Base-by-base conservation (phyloP, 1,284 basidiomycete genomes). In the Ganoderma meredithae region DNA sequence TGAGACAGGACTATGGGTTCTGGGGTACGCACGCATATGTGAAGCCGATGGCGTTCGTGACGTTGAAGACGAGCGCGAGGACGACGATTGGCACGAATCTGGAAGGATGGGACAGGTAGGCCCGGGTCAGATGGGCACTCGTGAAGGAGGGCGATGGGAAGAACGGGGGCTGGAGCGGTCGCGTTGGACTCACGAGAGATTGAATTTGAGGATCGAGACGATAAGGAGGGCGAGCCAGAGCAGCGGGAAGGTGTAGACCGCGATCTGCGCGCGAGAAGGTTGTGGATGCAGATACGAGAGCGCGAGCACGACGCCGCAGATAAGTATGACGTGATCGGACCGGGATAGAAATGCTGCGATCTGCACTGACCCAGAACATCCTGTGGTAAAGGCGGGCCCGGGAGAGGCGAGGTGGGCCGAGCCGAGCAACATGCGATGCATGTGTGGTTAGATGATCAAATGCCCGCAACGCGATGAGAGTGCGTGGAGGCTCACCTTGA, bases 21-120 rank as follows among this genome's bases (percentile, higher is more conserved):
- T 67, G 56, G 62, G 63, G 53, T 33, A 84, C 91, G 76, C 79
- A 93, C 91, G 92, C 95, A 77, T 94, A 97, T 70, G 95, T 97
- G 82, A 97, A 97, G 9, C 96, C 96, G 67, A 98, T 84, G 27
- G 91, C 93, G 75, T 98, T 98, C 41, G 95, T 96, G 65, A 96
- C 77, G 79, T 97, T 97, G 86, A 97, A 97, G 44, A 97, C 92
- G 63, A 97, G 85, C 5, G 95, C 95, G 49, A 97, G 88, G 59
- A 91, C 79, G 63, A 97, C 94, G 73, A 97, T 96, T 17, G 95
- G 95, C 67, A 96, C 84, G 79, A 95, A 96, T 7, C 93, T 94
- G 79, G 79, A 22, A 27, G 52, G n/a, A 62, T 13, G 52, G 44
- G 53, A 36, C 56, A 31, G 65, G 56, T 56, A 61, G 62, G 47